These are phyloP conservation scores for Mycena maculata DNA, from an alignment of 768 basidiomycete genomes.

Conservation along the genomic window DNA sequence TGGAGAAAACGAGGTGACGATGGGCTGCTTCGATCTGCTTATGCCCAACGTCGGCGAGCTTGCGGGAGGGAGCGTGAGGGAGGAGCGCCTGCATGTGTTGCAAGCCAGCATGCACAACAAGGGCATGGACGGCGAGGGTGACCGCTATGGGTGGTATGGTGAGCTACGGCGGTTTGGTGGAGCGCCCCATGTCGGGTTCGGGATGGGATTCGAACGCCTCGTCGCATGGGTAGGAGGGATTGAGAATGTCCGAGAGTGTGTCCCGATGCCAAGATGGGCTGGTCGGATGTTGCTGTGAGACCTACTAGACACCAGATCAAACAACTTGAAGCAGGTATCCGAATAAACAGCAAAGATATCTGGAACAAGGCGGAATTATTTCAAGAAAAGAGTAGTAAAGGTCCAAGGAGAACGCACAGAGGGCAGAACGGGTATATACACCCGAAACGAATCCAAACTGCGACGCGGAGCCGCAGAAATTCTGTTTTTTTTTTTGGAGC, in stretches of 20 bases:
- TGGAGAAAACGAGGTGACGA: conserved; percentile 60
- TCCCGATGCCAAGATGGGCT: conserved; percentile 92
- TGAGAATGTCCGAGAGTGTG: conserved; percentile 92
- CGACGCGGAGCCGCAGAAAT: too few relatives aligned
- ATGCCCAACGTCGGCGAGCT: conserved; percentile 91
- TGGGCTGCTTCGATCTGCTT: conserved; percentile 96
- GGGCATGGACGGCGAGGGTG: conserved; percentile 52
- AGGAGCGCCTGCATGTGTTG: conserved; percentile 73
- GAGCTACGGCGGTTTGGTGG: conserved; percentile 88
- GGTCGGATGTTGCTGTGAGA: conserved; percentile 80
- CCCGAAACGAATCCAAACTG: too few relatives aligned
- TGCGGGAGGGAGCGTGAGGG: conserved; percentile 90
- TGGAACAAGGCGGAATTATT: too few relatives aligned
- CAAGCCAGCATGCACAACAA: conserved; percentile 58
- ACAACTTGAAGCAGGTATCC: too few relatives aligned
- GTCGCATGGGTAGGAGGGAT: conserved; percentile 89
- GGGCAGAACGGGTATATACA: too few relatives aligned
- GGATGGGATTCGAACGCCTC: conserved; percentile 94
- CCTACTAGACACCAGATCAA: too few relatives aligned
- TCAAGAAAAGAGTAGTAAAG: too few relatives aligned
- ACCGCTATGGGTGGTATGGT: conserved; percentile 75
- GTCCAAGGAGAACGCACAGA: too few relatives aligned
- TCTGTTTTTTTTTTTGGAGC: too few relatives aligned
- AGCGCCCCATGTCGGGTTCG: conserved; percentile 95
- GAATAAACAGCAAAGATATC: too few relatives aligned